A percentile compares a stretch with the other conserved stretches of the same genome.
phyloP scores from a whole-genome alignment of 306 rosid species.

The Acacia crassicarpa region DNA sequence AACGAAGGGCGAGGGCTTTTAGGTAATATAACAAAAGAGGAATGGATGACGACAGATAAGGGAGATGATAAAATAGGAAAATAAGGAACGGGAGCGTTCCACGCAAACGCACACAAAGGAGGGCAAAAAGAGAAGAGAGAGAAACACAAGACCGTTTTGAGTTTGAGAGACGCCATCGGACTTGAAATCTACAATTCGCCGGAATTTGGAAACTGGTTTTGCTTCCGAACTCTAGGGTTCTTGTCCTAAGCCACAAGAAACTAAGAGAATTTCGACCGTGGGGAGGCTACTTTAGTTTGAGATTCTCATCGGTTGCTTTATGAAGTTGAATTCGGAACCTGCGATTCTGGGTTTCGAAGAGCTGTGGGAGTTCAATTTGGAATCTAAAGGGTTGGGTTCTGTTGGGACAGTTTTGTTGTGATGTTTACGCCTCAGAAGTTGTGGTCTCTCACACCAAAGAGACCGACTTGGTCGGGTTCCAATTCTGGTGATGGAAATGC shows the following conservation, averaged over 20 bases:
- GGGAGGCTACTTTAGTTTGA: not conserved
- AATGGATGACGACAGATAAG: constrained; percentile 36
- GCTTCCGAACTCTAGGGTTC: constrained; percentile 68
- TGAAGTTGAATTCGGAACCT: constrained; percentile 8
- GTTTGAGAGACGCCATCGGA: constrained; percentile 83
- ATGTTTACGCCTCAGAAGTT: constrained; percentile 82
- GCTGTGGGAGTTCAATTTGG: constrained; percentile 29
- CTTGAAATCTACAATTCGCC: constrained; percentile 72
- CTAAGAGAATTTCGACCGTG: not conserved
- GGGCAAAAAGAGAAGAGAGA: constrained; percentile 28
- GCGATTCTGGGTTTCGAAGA: constrained; percentile 15
- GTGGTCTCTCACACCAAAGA: constrained; percentile 64
- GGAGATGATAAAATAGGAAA: constrained; percentile 25
- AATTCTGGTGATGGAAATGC: constrained; percentile 47
- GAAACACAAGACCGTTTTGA: constrained; percentile 43
- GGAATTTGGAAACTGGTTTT: constrained; percentile 75
- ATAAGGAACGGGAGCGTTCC: constrained; percentile 52
- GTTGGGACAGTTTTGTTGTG: constrained; percentile 23
- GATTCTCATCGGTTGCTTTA: constrained; percentile 11
- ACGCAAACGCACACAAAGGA: constrained; percentile 48
- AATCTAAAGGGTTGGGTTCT: constrained; percentile 36
- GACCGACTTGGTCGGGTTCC: constrained; percentile 56
- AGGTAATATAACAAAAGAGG: not conserved
- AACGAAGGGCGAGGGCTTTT: not conserved
- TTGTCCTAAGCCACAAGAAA: not conserved